Percentiles rank a stretch among this genome's conserved stretches.
phyloP scores from a whole-genome alignment of 768 basidiomycete species.

The Pleurotus eryngii region DNA sequence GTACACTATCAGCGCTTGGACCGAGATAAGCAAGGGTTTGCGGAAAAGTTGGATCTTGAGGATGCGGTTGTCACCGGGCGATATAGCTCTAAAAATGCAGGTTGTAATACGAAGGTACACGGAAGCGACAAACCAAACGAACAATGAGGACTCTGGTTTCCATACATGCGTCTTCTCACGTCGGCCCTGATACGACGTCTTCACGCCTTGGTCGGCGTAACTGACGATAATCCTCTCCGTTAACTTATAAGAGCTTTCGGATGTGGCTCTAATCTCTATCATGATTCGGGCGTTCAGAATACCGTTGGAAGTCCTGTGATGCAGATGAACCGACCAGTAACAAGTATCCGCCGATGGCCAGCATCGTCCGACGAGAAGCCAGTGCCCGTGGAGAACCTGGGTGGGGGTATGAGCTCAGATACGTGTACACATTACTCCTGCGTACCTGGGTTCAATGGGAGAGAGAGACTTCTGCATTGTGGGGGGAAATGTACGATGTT shows the following conservation, averaged over 20 bases:
- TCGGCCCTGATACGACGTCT: not conserved
- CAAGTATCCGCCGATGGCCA: not conserved
- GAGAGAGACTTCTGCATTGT: too few relatives aligned
- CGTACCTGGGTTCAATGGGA: too few relatives aligned
- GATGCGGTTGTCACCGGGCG: not conserved
- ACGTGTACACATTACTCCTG: too few relatives aligned
- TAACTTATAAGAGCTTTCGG: not conserved
- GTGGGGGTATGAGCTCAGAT: not conserved
- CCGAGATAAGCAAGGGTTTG: not conserved
- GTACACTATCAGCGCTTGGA: not conserved
- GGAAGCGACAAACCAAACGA: not conserved
- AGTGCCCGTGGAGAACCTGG: not conserved
- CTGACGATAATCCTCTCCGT: not conserved
- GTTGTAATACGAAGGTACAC: not conserved
- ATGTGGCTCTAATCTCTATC: not conserved
- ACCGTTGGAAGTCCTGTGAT: not conserved
- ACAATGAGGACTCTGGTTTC: not conserved
- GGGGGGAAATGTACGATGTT: too few relatives aligned
- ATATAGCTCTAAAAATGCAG: not conserved
- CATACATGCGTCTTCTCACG: not conserved
- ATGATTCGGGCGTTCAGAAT: not conserved
- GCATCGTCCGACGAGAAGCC: not conserved
- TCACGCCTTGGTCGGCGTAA: not conserved
- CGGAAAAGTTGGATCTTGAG: not conserved
- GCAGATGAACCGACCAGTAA: not conserved